Evolutionary conservation across 805 yeast genomes (phyloP).

Genomic region (Candida pini): DNA sequence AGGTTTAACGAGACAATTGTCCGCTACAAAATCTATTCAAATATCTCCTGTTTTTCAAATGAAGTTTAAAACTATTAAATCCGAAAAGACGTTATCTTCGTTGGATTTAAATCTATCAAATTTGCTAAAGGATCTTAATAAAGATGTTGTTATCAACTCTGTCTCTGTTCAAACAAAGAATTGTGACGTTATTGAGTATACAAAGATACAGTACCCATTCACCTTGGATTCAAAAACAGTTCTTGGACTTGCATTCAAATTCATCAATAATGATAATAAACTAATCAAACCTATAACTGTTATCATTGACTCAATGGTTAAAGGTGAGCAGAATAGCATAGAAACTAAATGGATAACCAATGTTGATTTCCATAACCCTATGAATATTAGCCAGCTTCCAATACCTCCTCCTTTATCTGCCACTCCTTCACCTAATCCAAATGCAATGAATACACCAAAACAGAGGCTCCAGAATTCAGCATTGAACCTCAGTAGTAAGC

Average conservation of each 20-base stretch:
- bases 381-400: not conserved
- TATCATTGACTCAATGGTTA: slow-evolving; percentile 16
- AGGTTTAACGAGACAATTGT: slow-evolving; percentile 5
- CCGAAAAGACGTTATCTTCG: slow-evolving; percentile 23
- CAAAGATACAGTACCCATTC: slow-evolving; percentile 28
- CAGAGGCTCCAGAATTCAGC: slow-evolving; percentile 13
- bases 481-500: slow-evolving; percentile 16
- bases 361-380: slow-evolving; percentile 24
- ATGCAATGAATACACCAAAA: slow-evolving; percentile 6
- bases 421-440: slow-evolving; percentile 25
- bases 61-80: slow-evolving; percentile 21
- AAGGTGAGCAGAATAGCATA: slow-evolving; percentile 12
- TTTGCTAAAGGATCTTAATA: slow-evolving; percentile 7
- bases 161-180: slow-evolving; percentile 16
- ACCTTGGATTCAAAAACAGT: slow-evolving; percentile 11
- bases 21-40: slow-evolving; percentile 6
- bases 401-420: slow-evolving; percentile 1
- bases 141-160: slow-evolving; percentile 10
- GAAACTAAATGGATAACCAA: slow-evolving; percentile 34
- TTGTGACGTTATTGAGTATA: slow-evolving; percentile 20
- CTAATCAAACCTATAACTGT: slow-evolving; percentile 23
- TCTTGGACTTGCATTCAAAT: slow-evolving; percentile 22
- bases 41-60: slow-evolving; percentile 24
- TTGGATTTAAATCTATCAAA: slow-evolving; percentile 20
- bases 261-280: slow-evolving; percentile 22